phyloP scores from a whole-genome alignment of 768 basidiomycete species.

The Lanmaoa rubissima region DNA sequence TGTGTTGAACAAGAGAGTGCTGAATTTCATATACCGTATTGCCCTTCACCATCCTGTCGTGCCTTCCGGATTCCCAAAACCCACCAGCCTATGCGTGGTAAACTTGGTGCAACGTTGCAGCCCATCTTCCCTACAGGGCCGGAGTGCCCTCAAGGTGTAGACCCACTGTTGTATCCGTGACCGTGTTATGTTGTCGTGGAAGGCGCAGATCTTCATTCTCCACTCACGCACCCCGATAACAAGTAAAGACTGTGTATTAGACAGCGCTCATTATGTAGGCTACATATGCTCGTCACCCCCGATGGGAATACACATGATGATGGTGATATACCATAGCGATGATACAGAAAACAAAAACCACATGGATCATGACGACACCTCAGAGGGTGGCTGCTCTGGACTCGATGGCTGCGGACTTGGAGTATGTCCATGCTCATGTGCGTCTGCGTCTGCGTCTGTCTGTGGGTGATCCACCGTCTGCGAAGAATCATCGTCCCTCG shows the following conservation, averaged over 20 bases:
- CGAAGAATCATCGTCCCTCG: neutral
- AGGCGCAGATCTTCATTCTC: too few species aligned
- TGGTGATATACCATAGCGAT: neutral
- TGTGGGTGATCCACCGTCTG: neutral
- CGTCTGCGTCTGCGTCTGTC: neutral
- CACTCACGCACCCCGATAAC: too few species aligned
- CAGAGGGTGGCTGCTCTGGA: neutral
- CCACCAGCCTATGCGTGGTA: too few species aligned
- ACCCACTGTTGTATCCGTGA: too few species aligned
- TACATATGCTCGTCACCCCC: neutral
- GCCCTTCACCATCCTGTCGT: too few species aligned
- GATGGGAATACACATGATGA: neutral
- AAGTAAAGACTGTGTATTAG: neutral
- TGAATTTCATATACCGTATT: too few species aligned
- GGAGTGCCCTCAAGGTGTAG: too few species aligned
- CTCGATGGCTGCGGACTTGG: neutral
- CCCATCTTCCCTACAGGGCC: too few species aligned
- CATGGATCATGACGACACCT: neutral
- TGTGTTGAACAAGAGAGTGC: too few species aligned
- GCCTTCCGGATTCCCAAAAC: too few species aligned
- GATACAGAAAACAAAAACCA: neutral
- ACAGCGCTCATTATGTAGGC: neutral
- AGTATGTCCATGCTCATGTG: neutral
- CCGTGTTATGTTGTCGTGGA: too few species aligned
- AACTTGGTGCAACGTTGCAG: too few species aligned